Conservation (phyloP, 2,329 filamentous ascomycete genomes). For the Neopestalotiopsis sp. region DNA sequence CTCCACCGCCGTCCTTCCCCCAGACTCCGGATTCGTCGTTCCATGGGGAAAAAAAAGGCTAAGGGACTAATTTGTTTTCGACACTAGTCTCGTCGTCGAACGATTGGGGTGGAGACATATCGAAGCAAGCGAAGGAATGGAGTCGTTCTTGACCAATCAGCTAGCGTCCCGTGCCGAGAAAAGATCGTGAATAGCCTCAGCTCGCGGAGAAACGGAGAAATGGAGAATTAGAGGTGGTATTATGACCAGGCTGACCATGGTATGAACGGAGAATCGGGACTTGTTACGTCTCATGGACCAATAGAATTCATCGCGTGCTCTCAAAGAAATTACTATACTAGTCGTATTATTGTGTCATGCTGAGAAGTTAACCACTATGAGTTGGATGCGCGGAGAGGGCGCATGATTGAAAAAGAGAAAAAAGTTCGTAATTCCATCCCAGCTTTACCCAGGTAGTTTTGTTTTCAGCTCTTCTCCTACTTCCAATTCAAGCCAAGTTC, state of each 20-base stretch:
- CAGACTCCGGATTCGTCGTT: neutral
- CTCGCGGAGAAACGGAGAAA: neutral
- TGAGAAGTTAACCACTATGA: too few species aligned
- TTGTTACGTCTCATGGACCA: neutral
- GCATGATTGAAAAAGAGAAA: too few species aligned
- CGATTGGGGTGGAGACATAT: neutral
- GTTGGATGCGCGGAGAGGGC: too few species aligned
- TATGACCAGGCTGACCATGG: neutral
- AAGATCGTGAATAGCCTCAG: neutral
- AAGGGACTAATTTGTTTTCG: neutral
- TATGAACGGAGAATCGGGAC: neutral
- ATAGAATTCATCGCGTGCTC: neutral
- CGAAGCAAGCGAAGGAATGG: neutral
- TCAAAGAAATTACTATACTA: too few species aligned
- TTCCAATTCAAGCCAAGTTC: too few species aligned
- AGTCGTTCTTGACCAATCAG: neutral
- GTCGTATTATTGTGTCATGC: too few species aligned
- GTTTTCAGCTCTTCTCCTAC: too few species aligned
- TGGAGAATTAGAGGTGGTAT: neutral
- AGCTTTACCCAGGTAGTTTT: too few species aligned
- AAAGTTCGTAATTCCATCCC: too few species aligned
- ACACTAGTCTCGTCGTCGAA: neutral
- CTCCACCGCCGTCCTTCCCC: neutral
- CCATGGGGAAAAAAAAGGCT: neutral
- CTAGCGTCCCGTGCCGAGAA: neutral